phyloP scores from a whole-genome alignment of 139 green algal species.

The Micractinium sp. region DNA sequence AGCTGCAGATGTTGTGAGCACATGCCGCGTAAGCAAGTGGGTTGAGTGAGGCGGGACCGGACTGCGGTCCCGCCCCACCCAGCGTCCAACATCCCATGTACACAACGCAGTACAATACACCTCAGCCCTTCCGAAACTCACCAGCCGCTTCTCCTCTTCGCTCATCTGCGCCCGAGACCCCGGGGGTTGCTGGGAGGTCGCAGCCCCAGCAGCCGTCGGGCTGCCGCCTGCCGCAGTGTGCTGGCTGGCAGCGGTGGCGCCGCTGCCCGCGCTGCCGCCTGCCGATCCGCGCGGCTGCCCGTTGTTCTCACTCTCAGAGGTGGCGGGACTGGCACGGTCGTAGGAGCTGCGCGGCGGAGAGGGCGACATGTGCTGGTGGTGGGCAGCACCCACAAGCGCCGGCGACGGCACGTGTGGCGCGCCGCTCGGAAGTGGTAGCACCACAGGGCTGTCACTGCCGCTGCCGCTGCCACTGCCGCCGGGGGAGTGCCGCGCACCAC shows the following conservation, averaged over 20 bases:
- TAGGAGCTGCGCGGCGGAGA: not conserved
- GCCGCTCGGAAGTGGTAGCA: not conserved
- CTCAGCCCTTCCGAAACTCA: not conserved
- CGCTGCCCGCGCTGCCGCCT: not conserved
- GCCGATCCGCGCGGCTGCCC: not conserved
- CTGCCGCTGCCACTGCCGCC: slow-evolving; percentile 3
- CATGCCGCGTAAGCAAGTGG: too few species aligned
- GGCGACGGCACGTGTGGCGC: not conserved
- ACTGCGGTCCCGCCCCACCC: not conserved
- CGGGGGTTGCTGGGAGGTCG: not conserved
- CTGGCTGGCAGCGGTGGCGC: not conserved
- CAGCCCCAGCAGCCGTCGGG: not conserved
- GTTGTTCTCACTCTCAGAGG: slow-evolving; percentile 41
- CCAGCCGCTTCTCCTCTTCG: slow-evolving; percentile 27
- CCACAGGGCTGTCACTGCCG: slow-evolving; percentile 13
- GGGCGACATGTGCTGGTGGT: not conserved
- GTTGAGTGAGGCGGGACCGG: not conserved
- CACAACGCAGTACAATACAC: not conserved
- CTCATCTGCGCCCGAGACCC: not conserved
- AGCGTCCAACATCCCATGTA: too few species aligned
- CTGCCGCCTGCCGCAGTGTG: not conserved
- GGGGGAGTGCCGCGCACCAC: not conserved
- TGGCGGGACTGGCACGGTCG: slow-evolving; percentile 24
- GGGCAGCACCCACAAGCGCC: not conserved
- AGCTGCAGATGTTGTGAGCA: not conserved